phyloP scores from a whole-genome alignment of 2,329 filamentous ascomycete genomes.

The Aspergillus melleus region DNA sequence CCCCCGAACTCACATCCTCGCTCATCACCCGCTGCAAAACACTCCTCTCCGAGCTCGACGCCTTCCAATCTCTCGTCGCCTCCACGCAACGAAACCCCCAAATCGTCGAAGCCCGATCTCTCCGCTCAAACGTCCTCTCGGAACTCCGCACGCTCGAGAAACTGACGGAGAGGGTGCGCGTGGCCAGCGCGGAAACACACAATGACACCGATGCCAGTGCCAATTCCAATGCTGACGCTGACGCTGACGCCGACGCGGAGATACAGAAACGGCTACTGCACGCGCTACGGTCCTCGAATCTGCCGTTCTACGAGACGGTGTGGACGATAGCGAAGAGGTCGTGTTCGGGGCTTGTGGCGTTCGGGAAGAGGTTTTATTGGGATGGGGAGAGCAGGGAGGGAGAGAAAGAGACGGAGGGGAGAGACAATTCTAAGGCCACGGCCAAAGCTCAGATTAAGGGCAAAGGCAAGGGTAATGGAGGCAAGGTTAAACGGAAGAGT shows the following conservation, averaged over 20 bases:
- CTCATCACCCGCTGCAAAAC: slow-evolving; percentile 40
- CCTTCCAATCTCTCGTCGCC: slow-evolving; percentile 45
- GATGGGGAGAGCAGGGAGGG: slow-evolving; percentile 18
- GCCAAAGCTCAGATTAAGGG: not conserved
- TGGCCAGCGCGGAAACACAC: not conserved
- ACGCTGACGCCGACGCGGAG: slow-evolving; percentile 18
- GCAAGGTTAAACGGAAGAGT: slow-evolving; percentile 48
- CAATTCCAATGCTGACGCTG: slow-evolving; percentile 7
- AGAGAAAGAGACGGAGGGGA: slow-evolving; percentile 9
- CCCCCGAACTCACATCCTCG: slow-evolving; percentile 25
- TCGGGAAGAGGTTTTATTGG: slow-evolving; percentile 59
- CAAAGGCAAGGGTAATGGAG: slow-evolving; percentile 26
- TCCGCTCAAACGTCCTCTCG: slow-evolving; percentile 49
- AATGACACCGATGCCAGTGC: not conserved
- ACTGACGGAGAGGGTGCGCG: slow-evolving; percentile 30
- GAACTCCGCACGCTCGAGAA: slow-evolving; percentile 52
- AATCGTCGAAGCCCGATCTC: slow-evolving; percentile 51
- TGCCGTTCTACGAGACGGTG: slow-evolving; percentile 64
- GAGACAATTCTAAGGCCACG: not conserved
- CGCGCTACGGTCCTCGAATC: slow-evolving; percentile 63
- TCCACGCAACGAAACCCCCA: slow-evolving; percentile 46
- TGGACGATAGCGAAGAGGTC: slow-evolving; percentile 61
- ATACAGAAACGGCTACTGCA: slow-evolving; percentile 47
- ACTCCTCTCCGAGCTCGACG: slow-evolving; percentile 48
- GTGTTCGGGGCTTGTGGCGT: slow-evolving; percentile 56